Conservation (phyloP, 495 filamentous ascomycete genomes). For the Penicillium atrosanguineum region DNA sequence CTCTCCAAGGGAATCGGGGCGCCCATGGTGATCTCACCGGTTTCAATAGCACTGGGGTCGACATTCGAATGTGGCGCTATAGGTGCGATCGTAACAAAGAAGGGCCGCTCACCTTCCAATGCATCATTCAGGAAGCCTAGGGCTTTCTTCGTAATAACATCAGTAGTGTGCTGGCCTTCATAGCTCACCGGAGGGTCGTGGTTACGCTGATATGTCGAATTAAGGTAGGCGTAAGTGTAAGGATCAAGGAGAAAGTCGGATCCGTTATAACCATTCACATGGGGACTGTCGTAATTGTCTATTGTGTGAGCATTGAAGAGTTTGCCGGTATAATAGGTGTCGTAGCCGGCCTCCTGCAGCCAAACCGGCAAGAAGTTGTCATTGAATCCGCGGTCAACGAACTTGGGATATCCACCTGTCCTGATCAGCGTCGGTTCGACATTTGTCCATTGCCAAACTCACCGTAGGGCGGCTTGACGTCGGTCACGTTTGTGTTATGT, state of each 20-base stretch:
- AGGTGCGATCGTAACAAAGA: constrained; percentile 67
- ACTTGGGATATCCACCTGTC: constrained; percentile 68
- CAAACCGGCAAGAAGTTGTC: constrained; percentile 65
- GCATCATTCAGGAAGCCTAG: constrained; percentile 64
- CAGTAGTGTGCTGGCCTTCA: constrained; percentile 56
- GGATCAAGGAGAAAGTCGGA: constrained; percentile 70
- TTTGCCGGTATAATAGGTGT: constrained; percentile 73
- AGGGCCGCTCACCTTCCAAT: constrained; percentile 50
- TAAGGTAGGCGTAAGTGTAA: constrained; percentile 68
- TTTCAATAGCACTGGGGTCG: constrained; percentile 23
- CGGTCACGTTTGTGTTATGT: constrained; percentile 75
- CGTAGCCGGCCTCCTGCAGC: constrained; percentile 68
- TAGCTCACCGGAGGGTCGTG: constrained; percentile 55
- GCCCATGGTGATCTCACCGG: constrained; percentile 31
- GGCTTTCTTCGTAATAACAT: constrained; percentile 63
- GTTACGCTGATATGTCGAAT: constrained; percentile 65
- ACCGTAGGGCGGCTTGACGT: constrained; percentile 63
- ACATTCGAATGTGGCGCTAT: constrained; percentile 66
- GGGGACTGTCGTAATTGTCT: constrained; percentile 57
- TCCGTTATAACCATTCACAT: constrained; percentile 54
- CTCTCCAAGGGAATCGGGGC: constrained; percentile 49
- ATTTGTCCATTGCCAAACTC: constrained; percentile 2
- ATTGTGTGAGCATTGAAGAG: constrained; percentile 64
- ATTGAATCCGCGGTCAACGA: constrained; percentile 63
- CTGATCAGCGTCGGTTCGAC: background rate